phyloP scores from a whole-genome alignment of 1,284 basidiomycete species.

The Coniferiporia sulphurascens region DNA sequence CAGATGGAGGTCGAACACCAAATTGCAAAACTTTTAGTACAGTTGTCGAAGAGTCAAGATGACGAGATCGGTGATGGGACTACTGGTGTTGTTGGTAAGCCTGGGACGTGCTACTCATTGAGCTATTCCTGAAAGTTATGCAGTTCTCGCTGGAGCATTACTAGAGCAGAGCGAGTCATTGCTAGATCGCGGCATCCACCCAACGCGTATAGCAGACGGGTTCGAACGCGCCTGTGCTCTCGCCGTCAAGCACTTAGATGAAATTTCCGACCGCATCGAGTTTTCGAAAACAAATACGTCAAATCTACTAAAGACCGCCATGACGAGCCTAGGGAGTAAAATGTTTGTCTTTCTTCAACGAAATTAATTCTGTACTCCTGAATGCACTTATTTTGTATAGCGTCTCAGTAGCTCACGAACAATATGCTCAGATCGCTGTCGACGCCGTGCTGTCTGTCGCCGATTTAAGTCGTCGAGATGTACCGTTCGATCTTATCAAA shows the following conservation, averaged over 20 bases:
- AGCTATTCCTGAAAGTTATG: constrained; percentile 4
- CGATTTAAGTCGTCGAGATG: constrained; percentile 91
- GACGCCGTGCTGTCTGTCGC: constrained; percentile 95
- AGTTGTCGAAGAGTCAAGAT: constrained; percentile 96
- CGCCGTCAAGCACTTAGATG: constrained; percentile 78
- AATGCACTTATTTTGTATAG: constrained; percentile 37
- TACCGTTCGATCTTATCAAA: constrained; percentile 98
- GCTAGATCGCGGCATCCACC: constrained; percentile 93
- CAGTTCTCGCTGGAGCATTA: constrained; percentile 94
- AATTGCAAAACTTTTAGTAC: constrained; percentile 96
- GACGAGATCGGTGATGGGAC: constrained; percentile 99
- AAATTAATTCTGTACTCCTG: not conserved
- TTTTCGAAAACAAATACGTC: constrained; percentile 81
- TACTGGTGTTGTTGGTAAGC: constrained; percentile 95
- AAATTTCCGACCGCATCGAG: constrained; percentile 87
- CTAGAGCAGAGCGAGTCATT: constrained; percentile 87
- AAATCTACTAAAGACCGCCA: constrained; percentile 91
- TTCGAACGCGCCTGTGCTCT: constrained; percentile 23
- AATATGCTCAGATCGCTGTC: constrained; percentile 97
- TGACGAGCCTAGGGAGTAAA: constrained; percentile 95
- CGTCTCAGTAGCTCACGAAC: constrained; percentile 92
- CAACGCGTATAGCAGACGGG: constrained; percentile 46
- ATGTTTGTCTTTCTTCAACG: constrained; percentile 51
- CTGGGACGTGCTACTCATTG: not conserved
- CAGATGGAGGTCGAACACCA: constrained; percentile 99